These are phyloP conservation scores for Trichosporon asahii DNA, from an alignment of 1,284 basidiomycete genomes.

Conservation along the genomic window DNA sequence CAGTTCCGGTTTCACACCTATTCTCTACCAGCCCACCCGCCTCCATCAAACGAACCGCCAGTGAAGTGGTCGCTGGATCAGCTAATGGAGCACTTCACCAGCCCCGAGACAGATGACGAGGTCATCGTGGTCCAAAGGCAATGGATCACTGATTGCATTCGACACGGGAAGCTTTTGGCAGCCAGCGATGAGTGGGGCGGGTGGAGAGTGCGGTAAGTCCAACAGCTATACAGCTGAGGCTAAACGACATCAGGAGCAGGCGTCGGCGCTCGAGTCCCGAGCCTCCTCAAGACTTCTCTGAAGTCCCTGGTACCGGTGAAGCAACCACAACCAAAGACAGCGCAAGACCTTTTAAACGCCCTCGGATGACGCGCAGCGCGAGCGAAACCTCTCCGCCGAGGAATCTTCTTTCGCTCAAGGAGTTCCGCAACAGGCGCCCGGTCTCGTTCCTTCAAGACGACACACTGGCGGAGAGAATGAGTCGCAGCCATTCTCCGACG, in stretches of 20 bases:
- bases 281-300: neutral
- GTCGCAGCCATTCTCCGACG: neutral
- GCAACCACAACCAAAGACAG: neutral
- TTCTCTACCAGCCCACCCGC: neutral
- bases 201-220: conserved; percentile 7
- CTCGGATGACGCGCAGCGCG: neutral
- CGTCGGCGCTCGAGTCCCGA: neutral
- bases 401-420: neutral
- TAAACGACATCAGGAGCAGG: neutral
- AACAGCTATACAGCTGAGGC: neutral
- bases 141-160: conserved; percentile 4
- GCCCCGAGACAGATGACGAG: neutral
- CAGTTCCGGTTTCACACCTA: neutral
- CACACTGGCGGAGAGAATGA: neutral
- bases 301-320: neutral
- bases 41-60: neutral
- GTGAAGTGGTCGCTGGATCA: conserved; percentile 11
- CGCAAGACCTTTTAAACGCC: neutral
- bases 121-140: conserved; percentile 1
- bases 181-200: conserved; percentile 7
- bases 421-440: neutral
- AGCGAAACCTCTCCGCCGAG: neutral
- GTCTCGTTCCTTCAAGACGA: neutral
- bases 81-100: conserved; percentile 10
- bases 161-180: neutral